Base-by-base conservation (phyloP, 2,329 filamentous ascomycete species). In the Pseudofabraea citricarpa region DNA sequence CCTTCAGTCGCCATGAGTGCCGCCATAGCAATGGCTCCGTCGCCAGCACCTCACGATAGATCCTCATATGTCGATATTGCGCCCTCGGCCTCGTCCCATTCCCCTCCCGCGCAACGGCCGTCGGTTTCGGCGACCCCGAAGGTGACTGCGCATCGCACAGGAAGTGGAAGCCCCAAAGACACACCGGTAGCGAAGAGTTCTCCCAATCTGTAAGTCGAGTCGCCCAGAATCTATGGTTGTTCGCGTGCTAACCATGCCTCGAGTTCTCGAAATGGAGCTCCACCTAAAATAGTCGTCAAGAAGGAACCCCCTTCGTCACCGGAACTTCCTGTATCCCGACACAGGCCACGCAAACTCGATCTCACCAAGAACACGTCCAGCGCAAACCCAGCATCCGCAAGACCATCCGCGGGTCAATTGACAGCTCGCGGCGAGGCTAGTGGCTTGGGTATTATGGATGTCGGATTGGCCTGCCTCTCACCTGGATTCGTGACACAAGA, bases 401-500 rank as follows among this genome's bases (percentile, higher is more conserved):
- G 89, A 29, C 85, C 89, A 21, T 79, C 85, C 2, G 77, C 73
- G 16, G 71, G 70, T 23, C 78, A 77, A 27, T 72, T 94, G 66
- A 93, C 88, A 7, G 84, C 83, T 19, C 79, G 88, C 54, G 57
- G 57, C 32, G 88, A 94, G 48, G 75, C 69, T 46, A 75, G 75
- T 36, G 79, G 83, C 18, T 70, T 93, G 27, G 87, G 77, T 32
- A 91, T 97, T 60, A 90, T 95, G 57, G 89, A 96, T 65, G 87
- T 97, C 20, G 93, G 93, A 45, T 75, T 97, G 44, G 91, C 91
- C 32, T 98, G 93, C 59, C 73, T 98, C 43, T 97, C 93, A 2
- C 93, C 93, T 0, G 93, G 93, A 42, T 97, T 98, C 59, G 83
- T 94, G 53, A 97, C 93, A 13, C 87, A 97, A 57, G 90, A 98